Evolutionary conservation across 2,329 filamentous ascomycete genomes (phyloP).

Genomic region (Sordariomycetes sp.): DNA sequence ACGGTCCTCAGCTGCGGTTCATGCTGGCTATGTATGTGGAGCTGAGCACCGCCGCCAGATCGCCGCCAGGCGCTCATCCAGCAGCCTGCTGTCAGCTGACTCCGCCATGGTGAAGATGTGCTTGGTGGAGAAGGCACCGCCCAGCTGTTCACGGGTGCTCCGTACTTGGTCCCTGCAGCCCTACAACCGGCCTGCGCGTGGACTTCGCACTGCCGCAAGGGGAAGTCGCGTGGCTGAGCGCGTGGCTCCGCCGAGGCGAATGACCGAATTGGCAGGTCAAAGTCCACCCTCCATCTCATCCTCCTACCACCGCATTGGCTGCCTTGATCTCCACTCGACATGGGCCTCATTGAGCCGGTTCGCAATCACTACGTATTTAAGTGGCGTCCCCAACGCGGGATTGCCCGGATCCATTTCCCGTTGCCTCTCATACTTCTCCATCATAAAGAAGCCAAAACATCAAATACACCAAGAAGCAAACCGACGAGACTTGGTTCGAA

Average conservation of each 20-base stretch:
- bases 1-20: too few species aligned
- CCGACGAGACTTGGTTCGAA: not conserved
- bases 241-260: not conserved
- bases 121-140: too few species aligned
- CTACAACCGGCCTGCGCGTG: too few species aligned
- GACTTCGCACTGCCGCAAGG: not conserved
- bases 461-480: not conserved
- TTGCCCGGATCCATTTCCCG: too few species aligned
- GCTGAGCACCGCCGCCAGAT: too few species aligned
- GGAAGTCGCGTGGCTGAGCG: not conserved
- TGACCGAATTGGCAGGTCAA: not conserved
- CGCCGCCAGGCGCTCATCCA: too few species aligned
- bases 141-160: too few species aligned
- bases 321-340: not conserved
- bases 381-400: not conserved
- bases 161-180: too few species aligned
- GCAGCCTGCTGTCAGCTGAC: too few species aligned
- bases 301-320: not conserved
- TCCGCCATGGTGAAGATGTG: too few species aligned
- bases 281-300: not conserved
- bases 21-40: too few species aligned
- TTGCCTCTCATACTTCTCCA: not conserved
- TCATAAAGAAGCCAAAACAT: not conserved
- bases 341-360: not conserved
- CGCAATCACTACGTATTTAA: not conserved